Base-by-base conservation (phyloP, 78 protist species). In the Dictyostelium citrinum region DNA sequence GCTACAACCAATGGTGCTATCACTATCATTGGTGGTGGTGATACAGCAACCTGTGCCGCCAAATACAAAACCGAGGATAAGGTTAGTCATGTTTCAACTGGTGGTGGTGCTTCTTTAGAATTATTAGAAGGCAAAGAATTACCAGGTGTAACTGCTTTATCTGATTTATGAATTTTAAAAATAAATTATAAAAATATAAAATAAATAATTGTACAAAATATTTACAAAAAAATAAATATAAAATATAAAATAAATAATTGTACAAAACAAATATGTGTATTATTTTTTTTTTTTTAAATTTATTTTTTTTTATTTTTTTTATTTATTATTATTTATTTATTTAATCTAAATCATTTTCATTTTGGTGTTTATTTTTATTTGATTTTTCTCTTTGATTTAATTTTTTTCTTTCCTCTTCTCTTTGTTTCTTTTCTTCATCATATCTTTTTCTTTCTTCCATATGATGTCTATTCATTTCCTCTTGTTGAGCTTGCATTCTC, bases 81-180 rank as follows among this genome's bases (percentile, higher is more conserved):
- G 90, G 97, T 99, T 29, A 46, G 94, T 81, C 99, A 98, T 90
- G 98, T 98, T 27, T 80, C 96, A 35, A 99, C 99, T 45, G 99
- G 99, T 16, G 99, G 99, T 43, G 99, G 99, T 46, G 99, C 99
- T 17, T 96, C 99, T 16, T 97, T 99, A 39, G 99, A 99, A 96
- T 98, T 99, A 29, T 97, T 99, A 41, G 99, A 99, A 85, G 99
- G 99, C 78, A 96, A 39, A 64, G 92, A 84, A 37, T 33, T 95
- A 27, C 96, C 96, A 76, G 96, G 96, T 78, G 92, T 95, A 24
- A 84, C 81, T 78, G 96, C 96, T 51, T 64, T 95, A 3, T 77
- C 91, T 35, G 55, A 95, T 70, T 70, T 33, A 70, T 70, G 45
- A 70, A 64, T 10, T 64, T 64, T 27, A 27, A 64, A 64, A 16